Base-by-base conservation (phyloP, 139 green algal genomes). In the Chlorella sp. region DNA sequence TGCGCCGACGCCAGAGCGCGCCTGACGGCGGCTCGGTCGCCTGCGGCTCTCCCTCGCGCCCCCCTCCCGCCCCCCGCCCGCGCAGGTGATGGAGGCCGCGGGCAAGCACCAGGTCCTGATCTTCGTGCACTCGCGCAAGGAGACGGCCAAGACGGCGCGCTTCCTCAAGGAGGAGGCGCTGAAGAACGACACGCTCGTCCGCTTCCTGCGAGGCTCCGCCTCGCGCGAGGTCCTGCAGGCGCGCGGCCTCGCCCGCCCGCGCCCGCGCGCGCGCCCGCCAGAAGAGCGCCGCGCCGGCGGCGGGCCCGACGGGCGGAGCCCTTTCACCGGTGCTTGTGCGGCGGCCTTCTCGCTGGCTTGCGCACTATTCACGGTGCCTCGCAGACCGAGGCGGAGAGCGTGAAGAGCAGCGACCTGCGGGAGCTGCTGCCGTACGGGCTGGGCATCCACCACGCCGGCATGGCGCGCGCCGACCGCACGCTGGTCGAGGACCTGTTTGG, bases 101-200 rank as follows among this genome's bases (percentile, higher is more conserved):
- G 95, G 95, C 23, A 95, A 94, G 84, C 91, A 98, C 86, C 94
- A 97, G 89, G 91, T 97, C 74, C 92, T 99, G 5, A 89, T 99
- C 65, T 99, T 99, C 80, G 95, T 98, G 76, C 96, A 99, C 92
- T 92, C 79, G 69, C 93, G 96, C 79, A 99, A 99, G 87, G 96
- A 99, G 89, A 99, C 96, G 1, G 93, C 87, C 69, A 99, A 99
- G 86, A 99, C 96, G 0, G 92, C 93, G 15, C 43, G 84, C 61
- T 98, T 93, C 85, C 73, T 99, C 5, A 94, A 95, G 76, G 89
- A 97, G 63, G 86, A 85, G 59, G 90, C 89, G 17, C 74, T 96
- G 67, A 84, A 85, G 36, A 82, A 95, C 55, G 93, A 97, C 48
- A 79, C 85, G 33, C 80, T 97, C 41, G 84, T 86, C 29, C 85